A percentile compares a stretch with the other conserved stretches of the same genome.
Evolutionary conservation across 1,139 yeast species (phyloP).

Genomic region (Lipomyces yarrowii): DNA sequence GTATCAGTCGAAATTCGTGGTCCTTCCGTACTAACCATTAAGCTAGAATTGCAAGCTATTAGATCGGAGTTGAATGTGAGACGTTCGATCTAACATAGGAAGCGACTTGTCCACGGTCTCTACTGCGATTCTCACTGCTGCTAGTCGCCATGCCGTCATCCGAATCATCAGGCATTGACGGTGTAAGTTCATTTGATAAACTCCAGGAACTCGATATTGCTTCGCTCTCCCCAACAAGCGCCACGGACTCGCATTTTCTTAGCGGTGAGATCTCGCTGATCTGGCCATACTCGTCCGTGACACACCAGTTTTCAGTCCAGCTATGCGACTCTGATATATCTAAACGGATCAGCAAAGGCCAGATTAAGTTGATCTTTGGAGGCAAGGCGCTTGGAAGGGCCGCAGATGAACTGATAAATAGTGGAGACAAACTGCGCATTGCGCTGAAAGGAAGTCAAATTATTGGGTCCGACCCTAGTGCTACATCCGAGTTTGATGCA

Average conservation of each 20-base stretch:
- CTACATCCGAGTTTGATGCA: constrained; percentile 17
- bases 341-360: constrained; percentile 25
- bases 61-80: background rate
- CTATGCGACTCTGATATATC: constrained; percentile 28
- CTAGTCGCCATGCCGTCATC: background rate
- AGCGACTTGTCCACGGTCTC: background rate
- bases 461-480: background rate
- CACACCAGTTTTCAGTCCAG: constrained; percentile 22
- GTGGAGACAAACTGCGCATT: constrained; percentile 14
- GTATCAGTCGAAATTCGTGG: background rate
- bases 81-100: background rate
- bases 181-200: background rate
- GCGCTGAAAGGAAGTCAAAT: constrained; percentile 17
- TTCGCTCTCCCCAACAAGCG: background rate
- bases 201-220: background rate
- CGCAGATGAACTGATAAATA: constrained; percentile 17
- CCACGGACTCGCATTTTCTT: background rate
- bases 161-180: background rate
- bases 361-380: constrained; percentile 26
- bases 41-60: background rate
- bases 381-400: constrained; percentile 23
- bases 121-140: background rate
- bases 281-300: constrained; percentile 31
- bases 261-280: constrained; percentile 28
- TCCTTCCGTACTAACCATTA: background rate